Conservation (phyloP, 2,329 filamentous ascomycete genomes). For the Fusarium redolens region DNA sequence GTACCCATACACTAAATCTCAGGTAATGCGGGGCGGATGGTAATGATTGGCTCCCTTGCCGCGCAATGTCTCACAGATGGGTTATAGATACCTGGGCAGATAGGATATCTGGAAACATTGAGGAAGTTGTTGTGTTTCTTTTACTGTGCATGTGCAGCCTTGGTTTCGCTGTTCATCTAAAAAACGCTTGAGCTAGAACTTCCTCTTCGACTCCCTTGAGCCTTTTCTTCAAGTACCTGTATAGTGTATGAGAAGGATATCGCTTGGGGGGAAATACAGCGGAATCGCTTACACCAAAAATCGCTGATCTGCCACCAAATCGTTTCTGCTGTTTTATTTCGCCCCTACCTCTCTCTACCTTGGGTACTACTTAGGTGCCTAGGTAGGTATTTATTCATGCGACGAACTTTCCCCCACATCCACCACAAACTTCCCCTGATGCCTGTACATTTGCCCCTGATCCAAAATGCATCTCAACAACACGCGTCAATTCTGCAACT, state of each 20-base stretch:
- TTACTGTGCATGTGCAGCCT: background rate
- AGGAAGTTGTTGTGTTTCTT: background rate
- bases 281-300: background rate
- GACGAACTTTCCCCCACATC: constrained; percentile 58
- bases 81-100: background rate
- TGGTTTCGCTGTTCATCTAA: background rate
- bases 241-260: background rate
- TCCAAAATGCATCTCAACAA: constrained; percentile 48
- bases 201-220: background rate
- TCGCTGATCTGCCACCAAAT: background rate
- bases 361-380: background rate
- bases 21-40: background rate
- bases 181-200: background rate
- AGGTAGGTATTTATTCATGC: constrained; percentile 36
- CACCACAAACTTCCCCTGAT: constrained; percentile 52
- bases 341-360: too few species aligned
- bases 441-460: constrained; percentile 45
- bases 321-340: background rate
- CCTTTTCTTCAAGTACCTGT: background rate
- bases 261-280: background rate
- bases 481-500: constrained; percentile 53
- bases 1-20: background rate
- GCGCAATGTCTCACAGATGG: constrained; percentile 14
- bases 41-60: constrained; percentile 13
- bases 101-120: background rate